Evolutionary conservation across 2,329 filamentous ascomycete species (phyloP), one percentile per base, ranked within the genome.

Genomic region (Aureobasidium sp.): DNA sequence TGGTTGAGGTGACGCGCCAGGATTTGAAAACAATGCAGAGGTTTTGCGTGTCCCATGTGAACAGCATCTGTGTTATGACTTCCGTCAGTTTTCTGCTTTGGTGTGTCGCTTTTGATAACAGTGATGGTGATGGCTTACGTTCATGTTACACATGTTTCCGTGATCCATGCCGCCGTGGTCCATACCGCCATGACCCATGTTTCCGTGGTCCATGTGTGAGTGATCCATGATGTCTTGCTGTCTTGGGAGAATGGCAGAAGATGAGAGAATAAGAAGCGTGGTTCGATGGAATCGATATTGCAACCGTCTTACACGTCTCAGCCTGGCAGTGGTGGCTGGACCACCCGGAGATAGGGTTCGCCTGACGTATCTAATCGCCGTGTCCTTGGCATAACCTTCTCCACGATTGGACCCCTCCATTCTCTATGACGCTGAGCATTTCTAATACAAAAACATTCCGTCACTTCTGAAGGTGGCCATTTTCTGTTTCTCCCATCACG

Each of bases 1-100:
- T 75, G 4, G 90, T 90, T 67, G 91, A 90, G 68, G 87, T 90
- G 79, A 99, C 82, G 81, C 93, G 95, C 96, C 96, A 99, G 80
- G 91, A 89, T 73, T 87, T 87, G 85, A 98, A 99, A 79, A 99
- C 89, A 79, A 99, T 97, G 87, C 96, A 99, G 70, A 99, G 93
- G 81, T 98, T 92, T 65, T 86, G 88, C 3, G 95, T 95, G 78
- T 94, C 90, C 95, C 95, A 99, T 68, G 94, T 98, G 84, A 99
- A 99, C 71, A 98, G 90, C 95, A 98, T 98, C 94, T 97, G 72
- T 7, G 13, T 29, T 23, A 23, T 36, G 4, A 18, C 25, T 40
- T 5, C 45, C 10, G 15, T 48, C 23, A 48, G 45, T 27, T 13
- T 13, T 36, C 33, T 36, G 6, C 25, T 48, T 16, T 8, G 13